phyloP scores from a whole-genome alignment of 345 rosid genomes.

The Citrus australasica region DNA sequence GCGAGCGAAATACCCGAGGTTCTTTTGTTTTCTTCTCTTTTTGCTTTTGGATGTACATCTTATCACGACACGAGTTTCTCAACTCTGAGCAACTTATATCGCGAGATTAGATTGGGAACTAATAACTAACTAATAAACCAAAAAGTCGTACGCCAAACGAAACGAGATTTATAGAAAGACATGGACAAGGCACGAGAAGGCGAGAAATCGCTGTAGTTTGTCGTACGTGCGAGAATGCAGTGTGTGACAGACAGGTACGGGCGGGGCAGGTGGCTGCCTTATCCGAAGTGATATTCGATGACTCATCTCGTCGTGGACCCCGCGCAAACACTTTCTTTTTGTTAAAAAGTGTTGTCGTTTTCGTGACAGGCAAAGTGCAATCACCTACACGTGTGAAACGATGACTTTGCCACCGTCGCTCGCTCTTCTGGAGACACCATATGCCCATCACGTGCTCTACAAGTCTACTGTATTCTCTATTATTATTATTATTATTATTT shows the following conservation, averaged over 20 bases:
- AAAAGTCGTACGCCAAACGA: not conserved
- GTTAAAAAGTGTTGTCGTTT: not conserved
- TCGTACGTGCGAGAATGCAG: not conserved
- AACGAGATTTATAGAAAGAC: not conserved
- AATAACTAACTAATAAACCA: not conserved
- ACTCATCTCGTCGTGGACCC: constrained; percentile 3
- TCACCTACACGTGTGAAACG: not conserved
- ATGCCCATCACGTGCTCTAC: not conserved
- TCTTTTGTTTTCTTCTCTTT: not conserved
- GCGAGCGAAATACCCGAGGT: not conserved
- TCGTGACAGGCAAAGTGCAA: not conserved
- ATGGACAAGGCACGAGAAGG: not conserved
- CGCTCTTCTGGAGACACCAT: not conserved
- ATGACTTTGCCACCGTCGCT: not conserved
- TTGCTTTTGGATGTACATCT: not conserved
- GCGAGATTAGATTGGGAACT: not conserved
- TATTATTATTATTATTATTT: no score
- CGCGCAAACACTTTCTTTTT: not conserved
- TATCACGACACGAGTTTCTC: not conserved
- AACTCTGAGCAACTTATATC: not conserved
- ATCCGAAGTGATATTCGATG: not conserved
- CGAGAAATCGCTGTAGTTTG: not conserved
- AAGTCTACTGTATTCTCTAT: no score
- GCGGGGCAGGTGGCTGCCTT: constrained; percentile 21
- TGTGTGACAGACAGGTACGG: no score